These are phyloP conservation scores for Floccularia luteovirens DNA, from an alignment of 768 basidiomycete genomes.

Conservation along the genomic window DNA sequence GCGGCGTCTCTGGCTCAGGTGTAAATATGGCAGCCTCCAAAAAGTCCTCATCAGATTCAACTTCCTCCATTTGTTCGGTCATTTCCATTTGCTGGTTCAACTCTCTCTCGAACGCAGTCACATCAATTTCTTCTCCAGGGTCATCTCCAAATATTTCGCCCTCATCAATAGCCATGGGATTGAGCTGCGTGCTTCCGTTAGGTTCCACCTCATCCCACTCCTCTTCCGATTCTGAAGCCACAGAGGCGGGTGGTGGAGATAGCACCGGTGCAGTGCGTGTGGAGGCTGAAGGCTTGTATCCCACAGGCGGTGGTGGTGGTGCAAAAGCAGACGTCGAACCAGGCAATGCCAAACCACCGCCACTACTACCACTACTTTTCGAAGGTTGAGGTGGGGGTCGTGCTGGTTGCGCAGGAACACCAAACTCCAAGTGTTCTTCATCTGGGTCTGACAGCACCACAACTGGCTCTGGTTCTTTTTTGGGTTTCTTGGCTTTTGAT, in stretches of 20 bases:
- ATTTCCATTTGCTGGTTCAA: too few species aligned
- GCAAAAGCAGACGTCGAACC: conserved; percentile 16
- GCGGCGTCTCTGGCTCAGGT: conserved; percentile 21
- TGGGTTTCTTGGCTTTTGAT: conserved; percentile 6
- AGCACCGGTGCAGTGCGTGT: conserved; percentile 10
- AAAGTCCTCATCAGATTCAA: conserved; percentile 43
- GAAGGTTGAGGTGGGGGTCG: conserved; percentile 27
- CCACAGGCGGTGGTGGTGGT: conserved; percentile 9
- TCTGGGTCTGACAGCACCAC: conserved; percentile 21
- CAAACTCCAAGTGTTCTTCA: conserved; percentile 43
- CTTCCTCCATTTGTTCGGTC: conserved; percentile 23
- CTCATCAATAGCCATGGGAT: not conserved
- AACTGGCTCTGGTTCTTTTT: conserved; percentile 17
- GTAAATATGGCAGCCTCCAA: conserved; percentile 32
- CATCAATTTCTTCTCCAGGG: conserved; percentile 25
- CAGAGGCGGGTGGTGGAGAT: conserved; percentile 8
- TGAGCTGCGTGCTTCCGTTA: conserved; percentile 4
- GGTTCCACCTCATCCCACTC: conserved; percentile 44
- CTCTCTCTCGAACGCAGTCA: conserved; percentile 28
- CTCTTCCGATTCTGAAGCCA: conserved; percentile 29
- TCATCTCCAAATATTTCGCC: conserved; percentile 17
- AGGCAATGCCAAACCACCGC: conserved; percentile 32
- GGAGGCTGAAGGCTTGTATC: conserved; percentile 14
- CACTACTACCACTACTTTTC: too few species aligned
- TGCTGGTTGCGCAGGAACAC: conserved; percentile 31